Conservation (phyloP, 164 flowering plant genomes). For the Stephania japonica region DNA sequence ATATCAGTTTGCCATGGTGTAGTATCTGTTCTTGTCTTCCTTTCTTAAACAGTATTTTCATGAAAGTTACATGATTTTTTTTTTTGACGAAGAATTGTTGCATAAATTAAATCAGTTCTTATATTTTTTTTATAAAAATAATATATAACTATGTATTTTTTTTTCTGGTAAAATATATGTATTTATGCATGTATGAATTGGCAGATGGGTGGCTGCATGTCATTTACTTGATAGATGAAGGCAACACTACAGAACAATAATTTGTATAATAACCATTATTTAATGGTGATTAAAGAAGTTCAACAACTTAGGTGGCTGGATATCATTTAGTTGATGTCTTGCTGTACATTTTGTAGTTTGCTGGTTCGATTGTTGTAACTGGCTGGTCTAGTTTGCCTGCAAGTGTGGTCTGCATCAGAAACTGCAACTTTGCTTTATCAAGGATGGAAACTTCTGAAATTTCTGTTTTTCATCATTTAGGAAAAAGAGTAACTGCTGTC, state of each 20-base stretch:
- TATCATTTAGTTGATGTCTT: background rate
- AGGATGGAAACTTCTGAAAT: background rate
- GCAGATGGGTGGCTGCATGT: background rate
- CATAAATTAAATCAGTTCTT: background rate
- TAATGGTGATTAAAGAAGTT: background rate
- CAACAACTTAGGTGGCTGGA: background rate
- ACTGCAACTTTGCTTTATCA: background rate
- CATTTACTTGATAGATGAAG: background rate
- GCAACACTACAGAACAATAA: too few species aligned
- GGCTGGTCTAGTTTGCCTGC: background rate
- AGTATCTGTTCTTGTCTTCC: slow-evolving; percentile 3
- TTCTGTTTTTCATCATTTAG: background rate
- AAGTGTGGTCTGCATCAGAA: background rate
- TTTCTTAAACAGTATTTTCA: background rate
- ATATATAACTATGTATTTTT: too few species aligned
- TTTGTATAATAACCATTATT: too few species aligned
- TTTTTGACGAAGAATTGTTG: too few species aligned
- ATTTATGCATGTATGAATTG: too few species aligned
- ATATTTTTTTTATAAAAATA: too few species aligned
- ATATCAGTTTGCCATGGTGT: slow-evolving; percentile 95
- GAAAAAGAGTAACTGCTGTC: background rate
- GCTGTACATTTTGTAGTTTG: background rate
- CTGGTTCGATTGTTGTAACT: background rate
- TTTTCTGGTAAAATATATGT: too few species aligned
- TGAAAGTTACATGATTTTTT: background rate